These are phyloP conservation scores for Pyrus communis DNA, from an alignment of 306 rosid species.

Conservation along the genomic window DNA sequence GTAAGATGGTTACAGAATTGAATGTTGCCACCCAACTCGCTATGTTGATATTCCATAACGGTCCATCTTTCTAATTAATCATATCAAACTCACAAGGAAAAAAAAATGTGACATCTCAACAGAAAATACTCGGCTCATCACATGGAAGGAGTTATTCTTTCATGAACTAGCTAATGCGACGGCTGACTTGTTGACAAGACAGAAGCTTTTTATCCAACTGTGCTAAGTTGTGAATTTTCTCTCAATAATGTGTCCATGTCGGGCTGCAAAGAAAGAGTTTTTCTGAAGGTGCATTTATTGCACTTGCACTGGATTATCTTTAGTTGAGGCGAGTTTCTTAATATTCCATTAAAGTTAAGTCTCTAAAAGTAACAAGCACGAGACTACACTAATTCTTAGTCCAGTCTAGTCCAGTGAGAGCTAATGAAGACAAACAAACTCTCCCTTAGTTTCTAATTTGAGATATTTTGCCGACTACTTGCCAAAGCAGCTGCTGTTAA, in stretches of 20 bases:
- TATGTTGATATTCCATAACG: conserved; percentile 11
- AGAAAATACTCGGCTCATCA: not conserved
- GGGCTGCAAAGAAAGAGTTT: not conserved
- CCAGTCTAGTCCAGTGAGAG: too few relatives aligned
- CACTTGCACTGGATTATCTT: too few relatives aligned
- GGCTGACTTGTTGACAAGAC: not conserved
- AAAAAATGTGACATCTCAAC: not conserved
- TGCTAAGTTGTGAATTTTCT: not conserved
- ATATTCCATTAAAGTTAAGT: too few relatives aligned
- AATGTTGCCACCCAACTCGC: conserved; percentile 42
- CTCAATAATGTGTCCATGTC: conserved; percentile 1
- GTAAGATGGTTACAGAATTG: conserved; percentile 37
- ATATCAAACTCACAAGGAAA: not conserved
- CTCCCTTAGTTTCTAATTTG: not conserved
- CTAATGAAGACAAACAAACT: too few relatives aligned
- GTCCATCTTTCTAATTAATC: not conserved
- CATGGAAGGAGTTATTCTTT: too few relatives aligned
- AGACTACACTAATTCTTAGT: too few relatives aligned
- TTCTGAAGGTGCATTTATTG: too few relatives aligned
- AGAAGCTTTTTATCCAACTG: not conserved
- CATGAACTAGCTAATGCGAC: not conserved
- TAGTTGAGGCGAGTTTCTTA: too few relatives aligned
- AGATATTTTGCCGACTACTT: not conserved
- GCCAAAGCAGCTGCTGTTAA: conserved; percentile 9
- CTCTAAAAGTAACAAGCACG: too few relatives aligned